Percentiles rank a stretch among this genome's conserved stretches.
These are phyloP conservation scores for Ceriops decandra DNA, from an alignment of 345 rosid species.

Conservation along the genomic window DNA sequence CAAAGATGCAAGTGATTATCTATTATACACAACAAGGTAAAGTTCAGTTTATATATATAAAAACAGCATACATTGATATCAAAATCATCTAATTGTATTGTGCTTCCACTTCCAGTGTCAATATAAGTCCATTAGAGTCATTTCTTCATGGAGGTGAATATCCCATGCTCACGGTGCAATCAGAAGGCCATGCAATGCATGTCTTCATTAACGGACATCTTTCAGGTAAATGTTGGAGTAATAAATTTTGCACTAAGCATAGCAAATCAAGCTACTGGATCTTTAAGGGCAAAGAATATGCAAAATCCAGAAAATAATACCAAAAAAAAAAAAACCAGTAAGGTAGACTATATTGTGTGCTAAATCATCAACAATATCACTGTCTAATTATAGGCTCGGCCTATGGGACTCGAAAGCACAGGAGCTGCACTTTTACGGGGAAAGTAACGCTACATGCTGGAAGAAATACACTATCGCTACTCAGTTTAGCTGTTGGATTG, in stretches of 20 bases:
- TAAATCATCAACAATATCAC: no score
- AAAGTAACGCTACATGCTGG: conserved; percentile 21
- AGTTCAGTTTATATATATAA: neutral
- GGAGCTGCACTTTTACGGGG: conserved; percentile 20
- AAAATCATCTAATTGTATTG: neutral
- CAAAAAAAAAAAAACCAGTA: no score
- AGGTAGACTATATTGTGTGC: no score
- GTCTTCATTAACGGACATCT: conserved; percentile 28
- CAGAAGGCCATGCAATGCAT: conserved; percentile 29
- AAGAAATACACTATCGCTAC: conserved; percentile 23
- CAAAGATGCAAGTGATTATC: conserved; percentile 27
- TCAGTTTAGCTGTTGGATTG: conserved; percentile 29
- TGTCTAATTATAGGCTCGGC: conserved; percentile 17
- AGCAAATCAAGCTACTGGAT: no score
- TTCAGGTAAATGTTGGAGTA: conserved; percentile 19
- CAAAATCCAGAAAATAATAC: no score
- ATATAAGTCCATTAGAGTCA: conserved; percentile 45
- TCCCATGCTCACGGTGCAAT: conserved; percentile 30
- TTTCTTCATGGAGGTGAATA: conserved; percentile 38
- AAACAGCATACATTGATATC: no score
- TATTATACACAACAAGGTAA: conserved; percentile 32
- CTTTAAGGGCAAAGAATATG: no score
- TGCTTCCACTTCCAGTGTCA: conserved; percentile 29
- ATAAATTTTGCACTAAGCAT: no score
- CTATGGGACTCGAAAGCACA: conserved; percentile 16